Evolutionary conservation across 768 basidiomycete species (phyloP).

Genomic region (Terana coerulea): DNA sequence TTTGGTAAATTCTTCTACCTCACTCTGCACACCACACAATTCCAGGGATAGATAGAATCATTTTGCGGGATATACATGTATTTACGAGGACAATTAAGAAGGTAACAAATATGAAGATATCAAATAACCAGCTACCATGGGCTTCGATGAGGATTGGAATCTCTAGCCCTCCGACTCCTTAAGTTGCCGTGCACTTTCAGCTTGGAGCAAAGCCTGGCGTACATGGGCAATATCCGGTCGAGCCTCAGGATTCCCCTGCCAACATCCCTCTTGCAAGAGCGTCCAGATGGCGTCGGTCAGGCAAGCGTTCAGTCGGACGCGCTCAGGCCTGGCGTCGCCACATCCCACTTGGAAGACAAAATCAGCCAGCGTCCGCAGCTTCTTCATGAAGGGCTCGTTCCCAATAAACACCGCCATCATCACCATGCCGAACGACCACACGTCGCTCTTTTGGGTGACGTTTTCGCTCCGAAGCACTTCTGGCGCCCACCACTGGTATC

Average conservation of each 20-base stretch:
- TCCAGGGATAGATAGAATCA: too few species aligned
- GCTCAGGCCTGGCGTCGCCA: background rate
- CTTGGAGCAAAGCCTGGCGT: too few species aligned
- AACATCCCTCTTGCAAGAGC: background rate
- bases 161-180: background rate
- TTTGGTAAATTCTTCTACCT: too few species aligned
- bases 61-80: background rate
- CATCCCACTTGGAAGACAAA: background rate
- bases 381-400: background rate
- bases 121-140: background rate
- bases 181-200: slow-evolving; percentile 11
- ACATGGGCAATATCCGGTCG: background rate
- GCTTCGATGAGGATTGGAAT: background rate
- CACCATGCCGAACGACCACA: background rate
- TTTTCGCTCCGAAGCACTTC: background rate
- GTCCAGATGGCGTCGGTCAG: background rate
- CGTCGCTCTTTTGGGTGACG: background rate
- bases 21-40: too few species aligned
- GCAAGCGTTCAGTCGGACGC: background rate
- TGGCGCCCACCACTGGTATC: background rate
- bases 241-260: background rate
- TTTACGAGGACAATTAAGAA: background rate
- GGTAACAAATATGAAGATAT: background rate
- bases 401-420: background rate
- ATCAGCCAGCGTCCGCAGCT: background rate